Conservation (phyloP, 495 filamentous ascomycete genomes). For the Corynascus novoguineensis region DNA sequence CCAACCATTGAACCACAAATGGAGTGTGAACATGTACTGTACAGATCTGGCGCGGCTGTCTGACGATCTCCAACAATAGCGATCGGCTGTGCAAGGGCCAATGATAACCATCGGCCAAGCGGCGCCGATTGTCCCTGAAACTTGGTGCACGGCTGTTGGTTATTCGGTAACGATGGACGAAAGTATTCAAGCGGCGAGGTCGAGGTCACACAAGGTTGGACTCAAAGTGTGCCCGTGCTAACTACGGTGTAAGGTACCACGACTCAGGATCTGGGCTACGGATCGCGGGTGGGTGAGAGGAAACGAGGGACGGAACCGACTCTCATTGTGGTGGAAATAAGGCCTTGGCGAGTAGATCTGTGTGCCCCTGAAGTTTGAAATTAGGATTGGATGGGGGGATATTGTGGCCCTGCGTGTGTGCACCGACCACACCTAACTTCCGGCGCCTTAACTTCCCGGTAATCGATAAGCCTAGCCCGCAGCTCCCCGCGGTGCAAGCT, state of each 20-base stretch:
- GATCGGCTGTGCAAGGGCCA: neutral
- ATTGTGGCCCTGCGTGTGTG: neutral
- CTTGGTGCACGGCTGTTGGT: neutral
- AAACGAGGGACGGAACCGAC: too few species aligned
- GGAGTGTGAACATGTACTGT: neutral
- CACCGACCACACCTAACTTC: constrained; percentile 10
- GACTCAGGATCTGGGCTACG: too few species aligned
- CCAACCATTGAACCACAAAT: too few species aligned
- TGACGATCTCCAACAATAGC: neutral
- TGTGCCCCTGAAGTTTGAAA: neutral
- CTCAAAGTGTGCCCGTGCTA: too few species aligned
- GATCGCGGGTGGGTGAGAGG: too few species aligned
- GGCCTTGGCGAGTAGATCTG: neutral
- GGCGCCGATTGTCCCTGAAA: constrained; percentile 4
- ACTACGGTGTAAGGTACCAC: too few species aligned
- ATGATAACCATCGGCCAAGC: neutral
- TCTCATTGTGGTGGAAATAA: too few species aligned
- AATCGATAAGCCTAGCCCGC: constrained; percentile 3
- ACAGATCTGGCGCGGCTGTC: neutral
- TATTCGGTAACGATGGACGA: too few species aligned
- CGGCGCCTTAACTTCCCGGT: too few species aligned
- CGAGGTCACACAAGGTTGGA: too few species aligned
- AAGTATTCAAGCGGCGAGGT: too few species aligned
- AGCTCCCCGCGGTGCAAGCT: constrained; percentile 19
- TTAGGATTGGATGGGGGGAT: neutral